Evolutionary conservation across 2,329 filamentous ascomycete species (phyloP).

Genomic region (Metarhizium rileyi): DNA sequence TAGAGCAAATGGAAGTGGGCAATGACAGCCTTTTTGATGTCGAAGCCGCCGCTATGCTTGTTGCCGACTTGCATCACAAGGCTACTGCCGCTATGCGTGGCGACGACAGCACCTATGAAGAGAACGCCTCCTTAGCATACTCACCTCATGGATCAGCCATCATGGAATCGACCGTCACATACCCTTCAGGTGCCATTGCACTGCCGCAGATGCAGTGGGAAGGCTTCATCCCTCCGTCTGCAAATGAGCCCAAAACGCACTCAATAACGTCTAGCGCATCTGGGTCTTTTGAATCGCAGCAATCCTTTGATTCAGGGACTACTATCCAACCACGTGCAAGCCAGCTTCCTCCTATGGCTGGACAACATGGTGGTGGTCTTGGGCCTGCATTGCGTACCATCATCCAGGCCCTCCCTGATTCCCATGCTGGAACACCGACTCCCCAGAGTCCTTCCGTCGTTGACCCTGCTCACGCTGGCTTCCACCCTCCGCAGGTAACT

Average conservation of each 20-base stretch:
- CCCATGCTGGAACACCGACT: slow-evolving; percentile 59
- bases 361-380: slow-evolving; percentile 49
- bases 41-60: slow-evolving; percentile 95
- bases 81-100: slow-evolving; percentile 61
- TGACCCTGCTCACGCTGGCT: slow-evolving; percentile 52
- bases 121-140: slow-evolving; percentile 56
- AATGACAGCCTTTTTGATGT: slow-evolving; percentile 89
- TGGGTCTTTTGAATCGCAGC: slow-evolving; percentile 58
- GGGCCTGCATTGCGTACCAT: slow-evolving; percentile 61
- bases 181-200: slow-evolving; percentile 68
- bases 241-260: slow-evolving; percentile 64
- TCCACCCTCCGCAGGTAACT: slow-evolving; percentile 68
- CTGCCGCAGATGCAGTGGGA: slow-evolving; percentile 89
- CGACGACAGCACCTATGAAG: slow-evolving; percentile 46
- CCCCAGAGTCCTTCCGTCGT: slow-evolving; percentile 67
- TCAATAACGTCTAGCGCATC: slow-evolving; percentile 58
- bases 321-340: slow-evolving; percentile 47
- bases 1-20: slow-evolving; percentile 88
- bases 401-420: slow-evolving; percentile 60
- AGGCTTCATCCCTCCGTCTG: slow-evolving; percentile 64
- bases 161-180: slow-evolving; percentile 69
- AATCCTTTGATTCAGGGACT: slow-evolving; percentile 50
- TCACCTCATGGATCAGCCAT: slow-evolving; percentile 61
- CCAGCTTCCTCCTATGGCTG: slow-evolving; percentile 60
- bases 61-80: slow-evolving; percentile 97